Evolutionary conservation across 805 yeast species (phyloP).

Genomic region (Myxozyma mucilagina): DNA sequence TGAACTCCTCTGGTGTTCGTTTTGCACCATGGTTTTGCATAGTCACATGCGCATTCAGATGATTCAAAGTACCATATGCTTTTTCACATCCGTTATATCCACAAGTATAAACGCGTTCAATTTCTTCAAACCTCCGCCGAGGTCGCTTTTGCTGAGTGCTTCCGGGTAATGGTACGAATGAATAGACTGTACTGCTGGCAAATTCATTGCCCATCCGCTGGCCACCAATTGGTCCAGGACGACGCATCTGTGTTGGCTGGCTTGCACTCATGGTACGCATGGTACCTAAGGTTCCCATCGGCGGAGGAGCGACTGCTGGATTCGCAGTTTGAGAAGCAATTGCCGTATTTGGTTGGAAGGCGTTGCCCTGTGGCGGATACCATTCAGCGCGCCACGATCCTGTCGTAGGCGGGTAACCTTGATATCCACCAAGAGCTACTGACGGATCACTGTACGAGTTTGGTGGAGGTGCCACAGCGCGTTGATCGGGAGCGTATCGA

Average conservation of each 20-base stretch:
- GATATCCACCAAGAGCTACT: conserved; percentile 2
- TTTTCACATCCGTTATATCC: conserved; percentile 51
- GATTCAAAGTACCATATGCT: conserved; percentile 62
- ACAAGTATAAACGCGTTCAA: conserved; percentile 56
- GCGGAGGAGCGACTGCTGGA: neutral
- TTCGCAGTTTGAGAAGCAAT: neutral
- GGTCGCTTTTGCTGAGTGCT: conserved; percentile 47
- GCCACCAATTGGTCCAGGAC: conserved; percentile 1
- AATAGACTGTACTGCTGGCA: conserved; percentile 20
- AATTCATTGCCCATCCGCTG: conserved; percentile 1
- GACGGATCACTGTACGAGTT: conserved; percentile 8
- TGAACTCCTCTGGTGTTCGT: conserved; percentile 57
- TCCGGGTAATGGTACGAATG: conserved; percentile 38
- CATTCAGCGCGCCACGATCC: conserved; percentile 29
- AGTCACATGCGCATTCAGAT: conserved; percentile 56
- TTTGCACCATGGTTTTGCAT: conserved; percentile 57
- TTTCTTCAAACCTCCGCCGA: conserved; percentile 56
- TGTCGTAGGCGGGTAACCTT: conserved; percentile 15
- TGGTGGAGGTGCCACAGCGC: conserved; percentile 12
- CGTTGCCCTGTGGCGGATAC: conserved; percentile 24
- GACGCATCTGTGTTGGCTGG: neutral
- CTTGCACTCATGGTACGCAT: neutral
- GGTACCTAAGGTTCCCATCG: conserved; percentile 7
- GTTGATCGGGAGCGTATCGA: conserved; percentile 21
- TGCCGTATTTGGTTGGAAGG: conserved; percentile 10